Base-by-base conservation (phyloP, 2,329 filamentous ascomycete species). In the Elsinoe perseae region DNA sequence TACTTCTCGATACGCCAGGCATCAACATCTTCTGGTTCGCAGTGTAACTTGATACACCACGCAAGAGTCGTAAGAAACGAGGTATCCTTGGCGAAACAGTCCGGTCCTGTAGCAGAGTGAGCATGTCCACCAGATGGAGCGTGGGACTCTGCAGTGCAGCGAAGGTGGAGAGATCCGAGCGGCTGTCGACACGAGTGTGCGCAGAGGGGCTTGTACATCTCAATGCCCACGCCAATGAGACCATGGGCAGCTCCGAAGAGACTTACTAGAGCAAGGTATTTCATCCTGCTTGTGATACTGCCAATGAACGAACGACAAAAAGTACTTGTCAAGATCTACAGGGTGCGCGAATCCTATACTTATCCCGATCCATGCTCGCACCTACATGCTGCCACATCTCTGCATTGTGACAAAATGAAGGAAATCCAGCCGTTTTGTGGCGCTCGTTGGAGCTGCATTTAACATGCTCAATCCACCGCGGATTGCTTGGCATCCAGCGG, bases 1-100 rank as follows among this genome's bases (percentile, higher is more conserved):
- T 65, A 70, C 34, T 61, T 58, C 9, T 63, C 66, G 20, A 69
- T 61, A 32, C 61, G 58, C 46, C 64, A 64, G 5, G 50, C 56
- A 21, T 61, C 56, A 5, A 60, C 43, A 25, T 44, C 18, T 23
- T 63, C 58, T 6, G 58, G 20, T 9, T 42, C 32, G 56, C 68
- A 70, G 18, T 62, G 62, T 4, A 56, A 44, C 0, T 60, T 55
- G 27, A 69, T 61, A 54, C 68, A 70, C 38, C 63, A 66, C 3
- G 67, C 63, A 3, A 70, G 58, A 1, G 64, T 66, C 36, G 63
- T 58, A 2, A 69, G 60, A 54, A 61, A 70, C 1, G 61, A 42
- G 20, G 59, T 46, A 53, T 66, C 61, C 38, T 57, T 62, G 20
- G 67, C 66, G 43, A 66, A 66, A 61, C 68, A 70, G 36, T 66